phyloP scores from a whole-genome alignment of 2,329 filamentous ascomycete species.

The Lasiodiplodia gonubiensis region DNA sequence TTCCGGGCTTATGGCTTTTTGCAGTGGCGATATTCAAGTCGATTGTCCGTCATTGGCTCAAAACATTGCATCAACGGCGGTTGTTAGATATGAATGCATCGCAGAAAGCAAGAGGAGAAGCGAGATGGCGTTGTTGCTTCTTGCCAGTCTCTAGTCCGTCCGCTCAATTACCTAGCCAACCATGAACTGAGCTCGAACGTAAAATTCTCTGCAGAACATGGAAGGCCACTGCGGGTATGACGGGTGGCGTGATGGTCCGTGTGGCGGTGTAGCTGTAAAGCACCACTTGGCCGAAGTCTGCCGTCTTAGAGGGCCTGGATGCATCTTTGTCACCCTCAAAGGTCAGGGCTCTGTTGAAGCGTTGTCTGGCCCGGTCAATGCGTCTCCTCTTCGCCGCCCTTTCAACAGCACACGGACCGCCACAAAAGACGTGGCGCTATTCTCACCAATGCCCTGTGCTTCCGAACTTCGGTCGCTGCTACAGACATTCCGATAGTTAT shows the following conservation, averaged over 20 bases:
- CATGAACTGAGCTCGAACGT: not conserved
- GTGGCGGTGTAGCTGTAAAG: slow-evolving; percentile 8
- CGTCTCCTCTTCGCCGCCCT: not conserved
- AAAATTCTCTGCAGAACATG: not conserved
- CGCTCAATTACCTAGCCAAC: not conserved
- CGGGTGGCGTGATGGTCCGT: slow-evolving; percentile 10
- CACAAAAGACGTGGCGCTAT: not conserved
- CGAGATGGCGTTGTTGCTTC: not conserved
- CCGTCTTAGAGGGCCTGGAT: not conserved
- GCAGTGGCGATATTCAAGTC: not conserved
- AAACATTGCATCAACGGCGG: not conserved
- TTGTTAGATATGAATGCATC: not conserved
- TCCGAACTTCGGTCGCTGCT: not conserved
- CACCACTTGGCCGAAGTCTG: not conserved
- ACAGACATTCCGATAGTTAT: not conserved
- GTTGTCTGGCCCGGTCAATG: not conserved
- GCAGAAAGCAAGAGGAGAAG: not conserved
- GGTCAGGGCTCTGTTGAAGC: not conserved
- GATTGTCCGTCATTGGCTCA: not conserved
- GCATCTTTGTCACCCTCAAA: not conserved
- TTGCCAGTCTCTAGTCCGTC: not conserved
- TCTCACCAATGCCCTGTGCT: not conserved
- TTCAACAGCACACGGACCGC: not conserved
- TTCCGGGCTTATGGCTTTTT: not conserved
- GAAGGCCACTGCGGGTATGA: not conserved